Conservation (phyloP, 768 basidiomycete species). For the Leccinum longicurvipes region DNA sequence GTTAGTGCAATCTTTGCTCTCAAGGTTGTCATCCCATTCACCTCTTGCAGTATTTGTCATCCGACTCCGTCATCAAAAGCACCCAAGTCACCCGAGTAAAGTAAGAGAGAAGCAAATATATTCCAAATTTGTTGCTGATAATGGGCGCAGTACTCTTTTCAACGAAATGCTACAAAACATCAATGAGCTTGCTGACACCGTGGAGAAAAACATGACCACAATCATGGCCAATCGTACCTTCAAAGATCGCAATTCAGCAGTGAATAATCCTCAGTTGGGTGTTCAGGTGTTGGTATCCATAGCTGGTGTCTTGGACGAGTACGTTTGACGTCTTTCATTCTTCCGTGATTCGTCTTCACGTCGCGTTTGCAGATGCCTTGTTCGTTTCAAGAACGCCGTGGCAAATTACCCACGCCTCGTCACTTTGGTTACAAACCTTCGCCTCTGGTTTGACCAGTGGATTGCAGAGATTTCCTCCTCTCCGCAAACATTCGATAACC, state of each 20-base stretch:
- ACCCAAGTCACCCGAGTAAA: constrained; percentile 50
- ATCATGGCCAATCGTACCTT: constrained; percentile 33
- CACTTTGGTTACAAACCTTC: constrained; percentile 40
- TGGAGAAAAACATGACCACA: constrained; percentile 40
- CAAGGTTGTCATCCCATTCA: neutral
- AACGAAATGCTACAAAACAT: constrained; percentile 45
- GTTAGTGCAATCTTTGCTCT: constrained; percentile 27
- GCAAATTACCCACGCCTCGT: constrained; percentile 43
- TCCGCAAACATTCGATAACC: constrained; percentile 45
- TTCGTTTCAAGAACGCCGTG: constrained; percentile 56
- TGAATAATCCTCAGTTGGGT: constrained; percentile 29
- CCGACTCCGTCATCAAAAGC: constrained; percentile 56
- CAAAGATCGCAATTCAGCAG: constrained; percentile 22
- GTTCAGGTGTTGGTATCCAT: constrained; percentile 45
- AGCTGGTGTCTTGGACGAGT: constrained; percentile 51
- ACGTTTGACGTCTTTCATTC: constrained; percentile 13
- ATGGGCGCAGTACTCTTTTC: constrained; percentile 40
- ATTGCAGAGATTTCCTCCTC: constrained; percentile 33
- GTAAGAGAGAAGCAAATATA: constrained; percentile 29
- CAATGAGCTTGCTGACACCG: constrained; percentile 36
- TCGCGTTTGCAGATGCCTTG: constrained; percentile 41
- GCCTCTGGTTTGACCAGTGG: constrained; percentile 50
- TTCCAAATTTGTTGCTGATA: constrained; percentile 6
- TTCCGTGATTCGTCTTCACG: constrained; percentile 15
- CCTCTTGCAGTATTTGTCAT: constrained; percentile 49